Conservation (phyloP, 192 early-diverging fungal genomes). For the Podila epicladia region DNA sequence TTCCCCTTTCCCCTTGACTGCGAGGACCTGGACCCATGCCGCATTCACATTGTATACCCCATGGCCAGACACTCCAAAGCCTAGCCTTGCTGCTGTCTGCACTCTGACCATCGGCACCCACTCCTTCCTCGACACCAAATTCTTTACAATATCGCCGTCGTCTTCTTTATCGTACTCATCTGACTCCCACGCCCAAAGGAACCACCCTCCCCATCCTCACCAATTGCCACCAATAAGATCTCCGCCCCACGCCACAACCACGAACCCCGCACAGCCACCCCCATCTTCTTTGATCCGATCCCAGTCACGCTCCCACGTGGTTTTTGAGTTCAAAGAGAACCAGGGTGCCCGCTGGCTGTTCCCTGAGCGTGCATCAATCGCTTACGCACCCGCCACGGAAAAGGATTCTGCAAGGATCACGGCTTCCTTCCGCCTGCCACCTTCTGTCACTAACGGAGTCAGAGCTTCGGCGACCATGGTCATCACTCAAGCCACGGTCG, state of each 20-base stretch:
- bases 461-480: slow-evolving; percentile 5
- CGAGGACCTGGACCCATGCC: slow-evolving; percentile 32
- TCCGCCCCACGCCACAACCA: neutral
- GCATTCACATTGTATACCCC: slow-evolving; percentile 18
- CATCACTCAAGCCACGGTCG: slow-evolving; percentile 20
- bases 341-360: slow-evolving; percentile 50
- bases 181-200: neutral
- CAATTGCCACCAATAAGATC: neutral
- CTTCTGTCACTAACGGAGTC: neutral
- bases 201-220: neutral
- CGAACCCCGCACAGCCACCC: neutral
- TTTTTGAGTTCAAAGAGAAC: slow-evolving; percentile 66
- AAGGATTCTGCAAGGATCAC: slow-evolving; percentile 21
- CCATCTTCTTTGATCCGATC: neutral
- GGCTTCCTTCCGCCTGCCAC: slow-evolving; percentile 25
- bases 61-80: neutral
- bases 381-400: slow-evolving; percentile 23
- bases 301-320: slow-evolving; percentile 30
- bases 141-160: slow-evolving; percentile 17
- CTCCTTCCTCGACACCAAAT: slow-evolving; percentile 53
- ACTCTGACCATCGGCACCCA: slow-evolving; percentile 61
- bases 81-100: slow-evolving; percentile 41
- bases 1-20: slow-evolving; percentile 1
- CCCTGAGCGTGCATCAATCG: slow-evolving; percentile 57
- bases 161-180: no score